Percentiles rank a stretch among this genome's conserved stretches.
These are phyloP conservation scores for Carex cristatella DNA, from an alignment of 176 grass and related monocot genomes.

Conservation along the genomic window DNA sequence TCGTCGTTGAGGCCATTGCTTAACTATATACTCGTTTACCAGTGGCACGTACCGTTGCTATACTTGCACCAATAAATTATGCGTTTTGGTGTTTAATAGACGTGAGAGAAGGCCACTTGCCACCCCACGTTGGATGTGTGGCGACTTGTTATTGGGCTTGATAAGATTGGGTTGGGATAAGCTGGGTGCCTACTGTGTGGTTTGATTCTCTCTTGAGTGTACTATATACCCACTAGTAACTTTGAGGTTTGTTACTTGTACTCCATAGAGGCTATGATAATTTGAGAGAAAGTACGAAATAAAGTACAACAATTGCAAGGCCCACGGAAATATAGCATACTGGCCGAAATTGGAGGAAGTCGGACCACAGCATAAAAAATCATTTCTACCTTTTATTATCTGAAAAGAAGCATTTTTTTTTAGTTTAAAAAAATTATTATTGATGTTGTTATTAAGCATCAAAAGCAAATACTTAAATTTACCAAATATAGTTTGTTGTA, in stretches of 20 bases:
- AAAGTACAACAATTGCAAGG: not conserved
- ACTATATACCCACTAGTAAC: no score
- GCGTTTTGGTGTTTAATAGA: constrained; percentile 18
- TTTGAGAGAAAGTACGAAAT: no score
- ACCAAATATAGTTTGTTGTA: not conserved
- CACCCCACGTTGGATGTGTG: constrained; percentile 36
- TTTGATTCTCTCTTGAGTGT: no score
- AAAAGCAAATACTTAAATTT: not conserved
- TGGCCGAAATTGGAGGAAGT: not conserved
- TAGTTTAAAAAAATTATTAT: no score
- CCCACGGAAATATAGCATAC: not conserved
- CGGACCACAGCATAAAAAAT: not conserved
- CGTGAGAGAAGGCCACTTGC: not conserved
- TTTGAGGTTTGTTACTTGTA: no score
- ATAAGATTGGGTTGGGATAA: constrained; percentile 52
- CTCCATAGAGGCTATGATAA: no score
- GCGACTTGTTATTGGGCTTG: constrained; percentile 18
- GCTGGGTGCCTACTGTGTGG: constrained; percentile 1
- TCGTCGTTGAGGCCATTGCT: constrained; percentile 37
- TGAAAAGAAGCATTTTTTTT: no score
- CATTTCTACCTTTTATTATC: not conserved
- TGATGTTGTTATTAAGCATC: not conserved
- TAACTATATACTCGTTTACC: not conserved
- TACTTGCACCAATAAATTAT: not conserved
- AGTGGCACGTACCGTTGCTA: not conserved